Evolutionary conservation across 2,329 filamentous ascomycete species (phyloP).

Genomic region (Daldinia sp.): DNA sequence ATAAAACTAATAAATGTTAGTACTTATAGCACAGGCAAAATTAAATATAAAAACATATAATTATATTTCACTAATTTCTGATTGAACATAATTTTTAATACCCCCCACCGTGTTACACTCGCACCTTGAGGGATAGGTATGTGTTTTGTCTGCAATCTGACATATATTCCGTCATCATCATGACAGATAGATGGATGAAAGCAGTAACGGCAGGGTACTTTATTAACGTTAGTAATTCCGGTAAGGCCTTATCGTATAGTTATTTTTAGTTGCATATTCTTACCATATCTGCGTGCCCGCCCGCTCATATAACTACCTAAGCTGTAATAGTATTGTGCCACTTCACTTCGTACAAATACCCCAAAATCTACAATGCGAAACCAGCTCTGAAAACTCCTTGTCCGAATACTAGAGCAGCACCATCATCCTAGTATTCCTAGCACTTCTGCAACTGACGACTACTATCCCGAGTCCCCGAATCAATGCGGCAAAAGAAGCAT

Average conservation of each 20-base stretch:
- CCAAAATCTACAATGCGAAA: conserved; percentile 28
- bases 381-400: conserved; percentile 24
- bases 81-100: too few relatives aligned
- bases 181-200: neutral
- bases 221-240: neutral
- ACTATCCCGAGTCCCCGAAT: conserved; percentile 34
- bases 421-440: conserved; percentile 24
- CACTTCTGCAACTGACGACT: conserved; percentile 20
- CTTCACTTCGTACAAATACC: conserved; percentile 9
- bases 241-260: conserved; percentile 13
- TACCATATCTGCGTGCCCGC: neutral
- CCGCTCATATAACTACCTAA: too few relatives aligned
- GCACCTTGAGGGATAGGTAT: too few relatives aligned
- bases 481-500: conserved; percentile 23
- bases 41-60: neutral
- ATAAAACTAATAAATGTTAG: too few relatives aligned
- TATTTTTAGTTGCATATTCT: neutral
- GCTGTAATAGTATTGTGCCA: neutral
- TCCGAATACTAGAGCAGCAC: conserved; percentile 11
- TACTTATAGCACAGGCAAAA: too few relatives aligned
- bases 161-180: neutral
- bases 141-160: too few relatives aligned
- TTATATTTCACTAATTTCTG: too few relatives aligned
- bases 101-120: too few relatives aligned
- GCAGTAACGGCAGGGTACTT: neutral